Conservation (phyloP, 176 grass and related monocot genomes). For the Saccharum officinarum region DNA sequence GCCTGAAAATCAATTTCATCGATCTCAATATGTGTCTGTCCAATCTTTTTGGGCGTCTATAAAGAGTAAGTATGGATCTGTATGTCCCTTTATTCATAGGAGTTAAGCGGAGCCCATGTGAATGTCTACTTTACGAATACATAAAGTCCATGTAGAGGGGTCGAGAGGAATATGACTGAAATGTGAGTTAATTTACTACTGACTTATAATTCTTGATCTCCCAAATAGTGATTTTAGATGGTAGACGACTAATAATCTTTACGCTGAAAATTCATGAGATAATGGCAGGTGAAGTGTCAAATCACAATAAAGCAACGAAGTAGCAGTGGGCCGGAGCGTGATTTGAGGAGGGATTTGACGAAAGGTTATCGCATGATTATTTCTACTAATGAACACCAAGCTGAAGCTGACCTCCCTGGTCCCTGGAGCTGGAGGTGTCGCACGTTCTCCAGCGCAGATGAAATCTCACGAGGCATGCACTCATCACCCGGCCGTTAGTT, state of each 20-base stretch:
- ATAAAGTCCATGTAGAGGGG: neutral
- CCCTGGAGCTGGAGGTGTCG: neutral
- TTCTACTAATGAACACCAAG: neutral
- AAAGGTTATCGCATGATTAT: slow-evolving; percentile 12
- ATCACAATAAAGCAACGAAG: neutral
- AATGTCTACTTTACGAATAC: neutral
- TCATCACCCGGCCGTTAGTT: slow-evolving; percentile 31
- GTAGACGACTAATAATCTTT: neutral
- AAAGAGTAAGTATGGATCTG: too few species aligned
- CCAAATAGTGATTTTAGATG: neutral
- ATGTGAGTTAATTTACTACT: neutral
- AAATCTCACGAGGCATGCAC: slow-evolving; percentile 11
- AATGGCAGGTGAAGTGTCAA: slow-evolving; percentile 1
- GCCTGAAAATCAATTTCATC: too few species aligned
- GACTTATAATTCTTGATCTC: neutral
- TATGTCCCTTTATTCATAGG: too few species aligned
- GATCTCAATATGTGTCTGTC: too few species aligned
- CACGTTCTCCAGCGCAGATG: slow-evolving; percentile 5
- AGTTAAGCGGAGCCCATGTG: too few species aligned
- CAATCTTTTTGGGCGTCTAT: too few species aligned
- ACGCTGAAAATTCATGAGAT: neutral
- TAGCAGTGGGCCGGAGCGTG: neutral
- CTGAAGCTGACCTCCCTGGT: neutral
- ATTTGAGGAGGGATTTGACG: slow-evolving; percentile 20
- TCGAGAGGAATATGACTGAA: too few species aligned